Evolutionary conservation across 2,329 filamentous ascomycete genomes (phyloP), one percentile per base, ranked within the genome.

Genomic region (Fusarium piperis): DNA sequence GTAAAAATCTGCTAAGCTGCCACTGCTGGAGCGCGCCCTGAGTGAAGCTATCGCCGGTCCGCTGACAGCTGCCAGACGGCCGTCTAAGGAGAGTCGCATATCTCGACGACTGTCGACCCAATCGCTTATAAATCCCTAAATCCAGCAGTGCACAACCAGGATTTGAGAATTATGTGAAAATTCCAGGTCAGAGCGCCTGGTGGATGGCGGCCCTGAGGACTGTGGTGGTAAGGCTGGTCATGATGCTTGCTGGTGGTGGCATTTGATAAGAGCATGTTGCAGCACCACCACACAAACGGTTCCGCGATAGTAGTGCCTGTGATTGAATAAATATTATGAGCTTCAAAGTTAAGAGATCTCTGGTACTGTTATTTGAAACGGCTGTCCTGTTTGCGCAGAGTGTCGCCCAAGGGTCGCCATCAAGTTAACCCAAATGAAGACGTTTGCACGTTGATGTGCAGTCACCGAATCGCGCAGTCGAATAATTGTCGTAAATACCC

Each of bases 21-120:
- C 39, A 28, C 39, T 33, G 26, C 18, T 48, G 56, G 5, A 4
- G 15, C 28, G 36, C 36, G 30, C 6, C 3, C 15, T 20, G 18
- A 26, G 30, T 59, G 56, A 59, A 48, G 56, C 30, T 16, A 59
- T 46, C 44, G 56, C 13, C 56, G 30, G 39, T 28, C 32, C n/a
- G 35, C 15, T 36, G 30, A 46, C 56, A 48, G 56, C 38, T 59
- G 39, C 28, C 30, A 33, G 56, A 26, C 56, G 18, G 56, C 30
- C 36, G 56, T 59, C 39, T 28, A 59, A 15, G 26, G 0, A 2
- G 44, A 13, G 44, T 48, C 26, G 11, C 44, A 48, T 30, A 28
- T 28, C 16, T 30, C 26, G 26, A 48, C 11, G 16, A 9, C 44
- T 16, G 26, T 9, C 44, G 30, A 18, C 44, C 56, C 39, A 39